Evolutionary conservation across 805 yeast species (phyloP).

Genomic region (Spathaspora boniae): DNA sequence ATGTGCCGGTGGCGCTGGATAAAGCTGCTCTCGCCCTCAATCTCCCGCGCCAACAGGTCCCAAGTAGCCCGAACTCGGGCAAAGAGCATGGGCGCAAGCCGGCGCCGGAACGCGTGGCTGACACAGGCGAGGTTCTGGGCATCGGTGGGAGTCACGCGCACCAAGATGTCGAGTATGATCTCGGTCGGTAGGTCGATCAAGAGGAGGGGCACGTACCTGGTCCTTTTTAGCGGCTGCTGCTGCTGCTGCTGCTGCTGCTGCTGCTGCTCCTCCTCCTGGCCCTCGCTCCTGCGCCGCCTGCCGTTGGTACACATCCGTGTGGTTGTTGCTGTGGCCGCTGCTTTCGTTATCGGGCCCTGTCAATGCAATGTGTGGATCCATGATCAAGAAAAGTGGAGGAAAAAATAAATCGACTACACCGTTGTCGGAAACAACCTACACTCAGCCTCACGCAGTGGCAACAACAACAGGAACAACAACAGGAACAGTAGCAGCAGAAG

Average conservation of each 20-base stretch:
- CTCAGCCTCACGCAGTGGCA: neutral
- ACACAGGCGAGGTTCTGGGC: constrained; percentile 15
- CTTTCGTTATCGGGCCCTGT: too few relatives aligned
- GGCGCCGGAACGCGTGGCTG: constrained; percentile 15
- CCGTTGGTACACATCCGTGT: too few relatives aligned
- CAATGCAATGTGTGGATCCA: too few relatives aligned
- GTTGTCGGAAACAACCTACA: neutral
- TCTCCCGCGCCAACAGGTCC: constrained; percentile 16
- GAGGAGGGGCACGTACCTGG: too few relatives aligned
- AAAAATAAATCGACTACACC: too few relatives aligned
- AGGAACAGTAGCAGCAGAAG: too few relatives aligned
- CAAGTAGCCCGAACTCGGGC: constrained; percentile 22
- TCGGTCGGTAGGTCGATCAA: constrained; percentile 9
- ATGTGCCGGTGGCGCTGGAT: constrained; percentile 9
- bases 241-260: too few relatives aligned
- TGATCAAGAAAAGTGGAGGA: too few relatives aligned
- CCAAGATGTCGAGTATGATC: constrained; percentile 5
- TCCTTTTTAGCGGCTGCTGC: too few relatives aligned
- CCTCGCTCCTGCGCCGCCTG: too few relatives aligned
- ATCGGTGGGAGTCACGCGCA: constrained; percentile 6
- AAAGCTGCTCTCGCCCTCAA: constrained; percentile 6
- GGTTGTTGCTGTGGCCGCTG: too few relatives aligned
- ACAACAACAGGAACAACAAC: neutral
- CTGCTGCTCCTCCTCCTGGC: too few relatives aligned
- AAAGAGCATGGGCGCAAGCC: constrained; percentile 18